Base-by-base conservation (phyloP, 345 rosid genomes). In the Erysimum cheiranthoides region DNA sequence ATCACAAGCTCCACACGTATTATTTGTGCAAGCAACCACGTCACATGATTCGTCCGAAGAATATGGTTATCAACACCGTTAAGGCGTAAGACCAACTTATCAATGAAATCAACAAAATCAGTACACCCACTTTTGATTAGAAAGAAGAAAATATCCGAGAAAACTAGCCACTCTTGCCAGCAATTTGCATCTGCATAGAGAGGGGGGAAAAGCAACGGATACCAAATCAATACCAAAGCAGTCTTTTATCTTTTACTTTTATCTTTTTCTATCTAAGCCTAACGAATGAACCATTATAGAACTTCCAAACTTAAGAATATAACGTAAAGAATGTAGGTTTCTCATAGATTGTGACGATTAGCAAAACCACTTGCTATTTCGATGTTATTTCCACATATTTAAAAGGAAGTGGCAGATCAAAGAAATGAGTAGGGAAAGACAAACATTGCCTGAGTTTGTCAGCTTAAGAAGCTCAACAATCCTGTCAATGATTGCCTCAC, bases 131-230 rank as follows among this genome's bases (percentile, higher is more conserved):
- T 95, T 83, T 92, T 95, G 82, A 88, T 78, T 17, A 95, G 90
- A 78, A 92, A 89, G 84, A 77, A 90, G 84, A 88, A 90, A 39
- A 90, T 83, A 79, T 95, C 99, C 65, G 98, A 90, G 86, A 95
- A 95, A 84, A 88, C 90, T 66, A 95, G 93, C 99, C 99, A 95
- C 68, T 95, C 99, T 78, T 87, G 97, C 99, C 99, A 92, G 86
- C 98, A 95, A 83, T 88, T 95, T 68, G 85, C 70, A 61, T 92
- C 99, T 95, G 98, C 88, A 78, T 60, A 56, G 75, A 79, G 68
- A 57, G 62, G 53, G 31, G 30, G 31, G 4, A 49, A 74, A 56
- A 42, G 56, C 52, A 65, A 71, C 69, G 68, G 31, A 76, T 54
- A 77, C 81, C 50, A 66, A 58, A 62, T 66, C 53, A 73, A 57